Evolutionary conservation across 2,329 filamentous ascomycete species (phyloP).

Genomic region (Pyricularia sp.): DNA sequence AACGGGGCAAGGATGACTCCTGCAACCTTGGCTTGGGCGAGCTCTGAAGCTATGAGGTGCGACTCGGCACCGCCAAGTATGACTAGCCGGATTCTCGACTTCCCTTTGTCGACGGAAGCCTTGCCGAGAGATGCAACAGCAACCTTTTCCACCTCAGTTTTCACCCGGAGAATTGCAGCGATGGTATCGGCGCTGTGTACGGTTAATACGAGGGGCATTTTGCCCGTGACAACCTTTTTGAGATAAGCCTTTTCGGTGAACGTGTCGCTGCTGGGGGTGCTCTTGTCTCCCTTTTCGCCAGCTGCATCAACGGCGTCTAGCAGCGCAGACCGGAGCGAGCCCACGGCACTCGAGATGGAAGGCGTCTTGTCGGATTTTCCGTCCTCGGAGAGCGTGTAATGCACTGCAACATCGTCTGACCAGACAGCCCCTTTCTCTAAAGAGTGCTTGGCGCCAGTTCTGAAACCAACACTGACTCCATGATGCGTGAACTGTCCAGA

Average conservation of each 20-base stretch:
- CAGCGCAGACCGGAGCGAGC: conserved; percentile 41
- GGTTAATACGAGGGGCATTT: conserved; percentile 45
- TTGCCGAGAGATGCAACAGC: conserved; percentile 14
- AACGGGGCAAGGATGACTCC: conserved; percentile 52
- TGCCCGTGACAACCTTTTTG: conserved; percentile 42
- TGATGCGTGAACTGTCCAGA: conserved; percentile 32
- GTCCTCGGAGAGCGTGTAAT: conserved; percentile 37
- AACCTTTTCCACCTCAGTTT: conserved; percentile 41
- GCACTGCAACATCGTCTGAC: conserved; percentile 39
- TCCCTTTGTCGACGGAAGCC: background rate
- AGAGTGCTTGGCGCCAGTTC: conserved; percentile 36
- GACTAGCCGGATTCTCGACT: conserved; percentile 34
- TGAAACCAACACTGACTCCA: conserved; percentile 50
- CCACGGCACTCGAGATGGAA: conserved; percentile 46
- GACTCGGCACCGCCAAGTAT: conserved; percentile 57
- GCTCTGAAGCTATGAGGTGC: conserved; percentile 46
- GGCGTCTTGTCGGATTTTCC: conserved; percentile 34
- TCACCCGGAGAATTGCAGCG: conserved; percentile 47
- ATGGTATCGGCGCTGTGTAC: conserved; percentile 57
- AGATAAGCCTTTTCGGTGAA: conserved; percentile 42
- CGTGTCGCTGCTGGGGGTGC: conserved; percentile 20
- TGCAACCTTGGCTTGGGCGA: conserved; percentile 42
- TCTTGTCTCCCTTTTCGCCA: conserved; percentile 15
- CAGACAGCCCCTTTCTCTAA: conserved; percentile 43
- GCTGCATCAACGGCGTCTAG: conserved; percentile 31